Evolutionary conservation across 306 rosid species (phyloP), one percentile per base, ranked within the genome.

Genomic region (Corylus heterophylla): DNA sequence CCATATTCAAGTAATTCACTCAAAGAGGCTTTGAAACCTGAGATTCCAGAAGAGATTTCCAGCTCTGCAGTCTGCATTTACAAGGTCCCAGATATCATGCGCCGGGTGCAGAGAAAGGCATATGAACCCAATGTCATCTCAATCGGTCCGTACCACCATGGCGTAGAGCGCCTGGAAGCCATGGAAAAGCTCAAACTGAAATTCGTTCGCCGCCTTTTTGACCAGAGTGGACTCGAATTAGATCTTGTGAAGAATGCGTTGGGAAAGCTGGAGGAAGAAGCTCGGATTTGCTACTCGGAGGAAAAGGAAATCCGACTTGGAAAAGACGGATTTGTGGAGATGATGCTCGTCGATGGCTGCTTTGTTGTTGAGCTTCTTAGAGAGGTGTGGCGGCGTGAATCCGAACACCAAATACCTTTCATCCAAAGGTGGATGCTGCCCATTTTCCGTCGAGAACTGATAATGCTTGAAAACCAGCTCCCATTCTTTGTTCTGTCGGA

Each of bases 381-480:
- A 78, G 88, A 86, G 8, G 35, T 67, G 4, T 64, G 51, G 9
- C 9, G 55, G 0, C 16, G 14, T 0, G 0, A 68, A 2, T 78
- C 73, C 44, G 2, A 3, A 80, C 42, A 12, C 37, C 67, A 66
- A 27, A 69, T 56, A 16, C 78, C 80, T 37, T 56, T 29, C 27
- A 79, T 83, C 3, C 74, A 62, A 22, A 75, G 85, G 25, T 81
- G 92, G 92, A 88, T 86, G 83, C n/a, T 86, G 12, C 86, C 88
- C 22, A 74, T 17, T 18, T 73, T 86, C 29, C 78, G 86, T 1
- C 69, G 77, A 0, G 89, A 86, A 37, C 37, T 86, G 49, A 81
- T 88, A 20, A 86, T 81, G 88, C 85, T 88, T 10, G 88, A 88
- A 80, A 88, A 88, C 54, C 89, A 88, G 74, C 68, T 88, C 64